Evolutionary conservation across 441 rosid genomes (phyloP).

Genomic region (Erodium texanum): DNA sequence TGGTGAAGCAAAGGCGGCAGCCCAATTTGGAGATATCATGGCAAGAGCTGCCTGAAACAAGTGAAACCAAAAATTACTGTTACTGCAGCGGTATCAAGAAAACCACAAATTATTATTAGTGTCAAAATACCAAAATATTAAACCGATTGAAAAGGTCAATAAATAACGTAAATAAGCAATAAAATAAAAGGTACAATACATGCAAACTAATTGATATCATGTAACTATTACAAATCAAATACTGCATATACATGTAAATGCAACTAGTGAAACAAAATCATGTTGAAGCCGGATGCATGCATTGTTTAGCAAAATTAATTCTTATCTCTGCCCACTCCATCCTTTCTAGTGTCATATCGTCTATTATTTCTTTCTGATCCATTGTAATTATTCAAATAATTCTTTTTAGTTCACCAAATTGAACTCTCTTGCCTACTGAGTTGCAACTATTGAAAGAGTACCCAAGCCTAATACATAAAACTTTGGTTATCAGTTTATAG

Average conservation of each 20-base stretch:
- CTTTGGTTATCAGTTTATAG: no score
- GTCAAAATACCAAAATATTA: constrained; percentile 8
- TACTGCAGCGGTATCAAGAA: constrained; percentile 2
- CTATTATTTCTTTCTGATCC: no score
- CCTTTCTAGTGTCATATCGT: no score
- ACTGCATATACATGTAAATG: background rate
- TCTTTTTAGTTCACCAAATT: no score
- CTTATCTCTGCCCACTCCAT: background rate
- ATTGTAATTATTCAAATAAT: no score
- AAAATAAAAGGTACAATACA: background rate
- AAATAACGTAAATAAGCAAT: background rate
- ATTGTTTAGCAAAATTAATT: background rate
- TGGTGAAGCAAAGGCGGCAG: constrained; percentile 99
- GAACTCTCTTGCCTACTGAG: no score
- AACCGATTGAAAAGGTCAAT: background rate
- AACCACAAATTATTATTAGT: background rate
- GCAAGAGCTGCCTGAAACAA: constrained; percentile 81
- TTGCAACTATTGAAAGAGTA: no score
- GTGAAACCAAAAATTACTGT: constrained; percentile 7
- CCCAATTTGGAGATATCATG: constrained; percentile 96
- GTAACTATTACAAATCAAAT: background rate
- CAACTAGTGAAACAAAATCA: background rate
- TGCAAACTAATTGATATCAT: background rate
- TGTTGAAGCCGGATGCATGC: background rate
- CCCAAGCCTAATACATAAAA: no score